Evolutionary conservation across 371 early-diverging fungal species (phyloP), one percentile per base, ranked within the genome.

Genomic region (Neoconidiobolus thromboides): DNA sequence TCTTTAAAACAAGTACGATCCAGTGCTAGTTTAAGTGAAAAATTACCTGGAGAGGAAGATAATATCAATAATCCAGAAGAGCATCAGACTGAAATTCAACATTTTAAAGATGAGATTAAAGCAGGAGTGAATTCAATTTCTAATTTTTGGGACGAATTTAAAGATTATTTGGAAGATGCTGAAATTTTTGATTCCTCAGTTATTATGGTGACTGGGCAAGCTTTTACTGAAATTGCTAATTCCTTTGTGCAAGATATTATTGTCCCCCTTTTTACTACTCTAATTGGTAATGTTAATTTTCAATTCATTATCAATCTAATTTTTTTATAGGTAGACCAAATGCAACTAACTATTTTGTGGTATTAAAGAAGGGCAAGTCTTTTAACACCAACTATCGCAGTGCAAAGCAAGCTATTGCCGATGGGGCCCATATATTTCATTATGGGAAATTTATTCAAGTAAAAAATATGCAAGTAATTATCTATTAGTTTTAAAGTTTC

Each of bases 371-470:
- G 12, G 55, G 55, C 5, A 55, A 41, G 40, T 10, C 26, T 15
- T 26, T 55, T 41, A 55, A 42, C 55, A 12, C 38, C 12, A 3
- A 41, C 12, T 55, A 55, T 55, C 15, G 40, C 5, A 38, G 7
- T 15, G 40, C 40, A 12, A 55, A 10, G 37, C 38, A 55, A 55
- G 55, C 55, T 12, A 36, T 37, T 12, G 5, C 3, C 10, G 37
- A 55, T 14, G 55, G 55, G 15, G 55, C 55, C 5, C 12, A 12
- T 7, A 42, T 55, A 12, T 36, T 55, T 5, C 55, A 26, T 14
- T 55, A 55, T 14, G 55, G 55, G 10, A 55, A 55, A 12, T 55
- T 55, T 36, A 12, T 55, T 4, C 55, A 55, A 41, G 55, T 55
- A 55, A 55, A 9, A 6, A 37, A 10, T 37, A 42, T 41, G 12